Percentiles rank a stretch among this genome's conserved stretches.
These are phyloP conservation scores for Glonium stellatum DNA, from an alignment of 495 filamentous ascomycete species.

Conservation along the genomic window DNA sequence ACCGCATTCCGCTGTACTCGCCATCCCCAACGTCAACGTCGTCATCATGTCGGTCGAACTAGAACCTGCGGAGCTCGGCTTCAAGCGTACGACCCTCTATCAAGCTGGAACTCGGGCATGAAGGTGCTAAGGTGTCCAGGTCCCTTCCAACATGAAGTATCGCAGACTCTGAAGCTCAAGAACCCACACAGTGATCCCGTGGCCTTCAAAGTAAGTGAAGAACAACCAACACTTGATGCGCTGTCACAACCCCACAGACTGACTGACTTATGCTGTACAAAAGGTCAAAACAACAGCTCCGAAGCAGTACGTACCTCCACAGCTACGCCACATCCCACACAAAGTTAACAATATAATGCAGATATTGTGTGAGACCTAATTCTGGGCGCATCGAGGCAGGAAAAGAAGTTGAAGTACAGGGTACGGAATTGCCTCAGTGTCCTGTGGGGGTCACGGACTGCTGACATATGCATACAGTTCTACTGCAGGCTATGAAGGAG, in stretches of 20 bases:
- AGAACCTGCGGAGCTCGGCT: slow-evolving; percentile 83
- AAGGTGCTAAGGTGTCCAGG: slow-evolving; percentile 47
- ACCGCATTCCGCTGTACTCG: background rate
- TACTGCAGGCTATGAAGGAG: slow-evolving; percentile 95
- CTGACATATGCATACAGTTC: slow-evolving; percentile 49
- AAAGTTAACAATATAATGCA: slow-evolving; percentile 34
- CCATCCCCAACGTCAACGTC: slow-evolving; percentile 5
- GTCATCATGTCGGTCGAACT: slow-evolving; percentile 85
- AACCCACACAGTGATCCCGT: slow-evolving; percentile 74
- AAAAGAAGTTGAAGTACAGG: slow-evolving; percentile 82
- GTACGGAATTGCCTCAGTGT: slow-evolving; percentile 44
- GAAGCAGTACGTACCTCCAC: slow-evolving; percentile 70
- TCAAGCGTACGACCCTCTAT: slow-evolving; percentile 63
- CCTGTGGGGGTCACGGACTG: slow-evolving; percentile 18
- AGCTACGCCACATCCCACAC: slow-evolving; percentile 8
- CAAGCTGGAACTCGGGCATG: background rate
- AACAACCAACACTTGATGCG: background rate
- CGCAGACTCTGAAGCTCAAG: slow-evolving; percentile 69
- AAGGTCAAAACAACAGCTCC: slow-evolving; percentile 99
- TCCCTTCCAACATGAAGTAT: slow-evolving; percentile 86
- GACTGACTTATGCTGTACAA: slow-evolving; percentile 15
- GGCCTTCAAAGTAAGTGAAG: slow-evolving; percentile 79
- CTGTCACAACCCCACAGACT: background rate
- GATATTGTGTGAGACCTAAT: slow-evolving; percentile 97
- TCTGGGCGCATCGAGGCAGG: slow-evolving; percentile 90